These are phyloP conservation scores for Planoprotostelium fungivorum DNA, from an alignment of 78 protist species.

Conservation along the genomic window DNA sequence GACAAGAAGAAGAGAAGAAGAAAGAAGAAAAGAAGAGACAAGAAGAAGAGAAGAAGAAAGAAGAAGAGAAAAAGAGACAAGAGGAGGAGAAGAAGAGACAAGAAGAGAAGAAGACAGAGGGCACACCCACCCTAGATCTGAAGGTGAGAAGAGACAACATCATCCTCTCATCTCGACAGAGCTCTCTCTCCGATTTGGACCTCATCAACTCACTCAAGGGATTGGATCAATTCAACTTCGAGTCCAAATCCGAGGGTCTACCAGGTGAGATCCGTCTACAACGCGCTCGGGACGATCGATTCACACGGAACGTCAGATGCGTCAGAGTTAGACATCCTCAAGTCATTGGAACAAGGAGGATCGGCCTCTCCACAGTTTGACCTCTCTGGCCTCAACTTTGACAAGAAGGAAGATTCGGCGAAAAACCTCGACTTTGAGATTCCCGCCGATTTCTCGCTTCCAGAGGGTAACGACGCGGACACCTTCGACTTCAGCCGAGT, in stretches of 20 bases:
- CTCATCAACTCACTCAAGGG: not conserved
- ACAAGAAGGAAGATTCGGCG: too few relatives aligned
- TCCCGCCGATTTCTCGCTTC: too few relatives aligned
- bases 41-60: slow-evolving; percentile 2
- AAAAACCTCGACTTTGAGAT: too few relatives aligned
- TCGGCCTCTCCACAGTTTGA: too few relatives aligned
- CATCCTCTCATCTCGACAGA: not conserved
- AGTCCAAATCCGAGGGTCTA: not conserved
- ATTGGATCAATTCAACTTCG: not conserved
- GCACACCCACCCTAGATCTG: too few relatives aligned
- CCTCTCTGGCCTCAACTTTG: too few relatives aligned
- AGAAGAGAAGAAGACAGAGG: not conserved
- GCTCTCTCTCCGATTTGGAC: not conserved
- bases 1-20: not conserved
- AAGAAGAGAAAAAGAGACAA: not conserved
- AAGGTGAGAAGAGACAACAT: not conserved
- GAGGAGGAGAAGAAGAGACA: not conserved
- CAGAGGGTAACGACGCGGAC: too few relatives aligned
- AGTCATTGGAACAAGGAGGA: too few relatives aligned
- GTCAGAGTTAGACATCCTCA: too few relatives aligned
- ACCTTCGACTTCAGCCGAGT: too few relatives aligned
- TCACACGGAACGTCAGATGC: too few relatives aligned
- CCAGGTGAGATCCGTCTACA: not conserved
- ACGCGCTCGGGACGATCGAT: not conserved
- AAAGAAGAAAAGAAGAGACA: not conserved